Evolutionary conservation across 108 stramenopile species (phyloP), one percentile per base, ranked within the genome.

Genomic region (Nannochloropsis salina): DNA sequence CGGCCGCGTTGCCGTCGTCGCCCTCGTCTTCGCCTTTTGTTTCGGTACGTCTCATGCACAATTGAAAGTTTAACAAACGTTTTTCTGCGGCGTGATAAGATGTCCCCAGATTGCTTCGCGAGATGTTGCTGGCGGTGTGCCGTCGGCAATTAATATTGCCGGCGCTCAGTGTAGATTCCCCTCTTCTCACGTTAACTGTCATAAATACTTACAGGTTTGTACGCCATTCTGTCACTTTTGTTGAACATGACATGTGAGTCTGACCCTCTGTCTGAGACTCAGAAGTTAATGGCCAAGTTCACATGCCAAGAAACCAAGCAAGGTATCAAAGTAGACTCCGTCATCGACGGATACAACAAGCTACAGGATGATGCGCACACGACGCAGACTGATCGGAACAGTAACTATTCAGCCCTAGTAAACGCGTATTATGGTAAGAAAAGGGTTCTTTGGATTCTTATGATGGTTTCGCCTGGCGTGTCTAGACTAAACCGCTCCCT

Each of bases 341-440:
- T 87, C 81, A 92, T 92, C 43, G 90, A 90, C 80, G 89, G 82
- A 41, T 92, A 92, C 88, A 91, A 91, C 85, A 79, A 86, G 6
- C 90, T 91, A 3, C 92, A 92, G 20, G 82, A 91, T 42, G 91
- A 89, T 45, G 81, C 83, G 11, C 79, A 87, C 21, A 82, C 44
- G 4, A 82, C 43, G 9, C 84, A 44, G 6, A 83, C 79, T 18
- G 90, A n/a, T 3, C 80, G 90, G 9, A 86, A 91, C 43, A 44
- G 44, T 8, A 86, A 47, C 81, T 92, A 90, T 80, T 45, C 45
- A 6, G 83, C 85, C n/a, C 41, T 88, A 42, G 92, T 92, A 1
- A 91, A 91, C 86, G 85, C 92, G 11, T 92, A 92, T 88, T 92
- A 92, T 82, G 82, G 81, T 81, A 40, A 81, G 81, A 40, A 40